Percentiles rank a stretch among this genome's conserved stretches.
Conservation (phyloP, 2,329 filamentous ascomycete species). For the Pezicula neosporulosa region DNA sequence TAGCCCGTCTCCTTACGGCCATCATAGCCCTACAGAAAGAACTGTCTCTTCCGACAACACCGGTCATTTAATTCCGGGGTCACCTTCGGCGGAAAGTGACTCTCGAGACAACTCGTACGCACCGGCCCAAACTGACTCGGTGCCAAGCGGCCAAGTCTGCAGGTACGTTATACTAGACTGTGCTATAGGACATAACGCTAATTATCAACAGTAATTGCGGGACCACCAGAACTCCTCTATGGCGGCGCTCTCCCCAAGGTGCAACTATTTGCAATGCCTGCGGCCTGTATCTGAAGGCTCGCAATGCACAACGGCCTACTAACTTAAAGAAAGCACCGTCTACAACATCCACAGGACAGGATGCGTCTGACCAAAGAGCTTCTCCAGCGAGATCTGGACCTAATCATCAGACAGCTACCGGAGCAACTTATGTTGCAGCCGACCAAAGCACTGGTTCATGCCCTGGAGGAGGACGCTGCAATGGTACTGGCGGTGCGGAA, state of each 20-base stretch:
- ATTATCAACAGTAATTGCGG: constrained; percentile 75
- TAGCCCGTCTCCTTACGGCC: neutral
- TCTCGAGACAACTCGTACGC: constrained; percentile 6
- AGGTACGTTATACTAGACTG: constrained; percentile 47
- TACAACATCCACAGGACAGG: constrained; percentile 32
- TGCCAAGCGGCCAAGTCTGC: constrained; percentile 63
- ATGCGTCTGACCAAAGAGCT: constrained; percentile 19
- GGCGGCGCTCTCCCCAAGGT: constrained; percentile 89
- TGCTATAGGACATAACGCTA: constrained; percentile 5
- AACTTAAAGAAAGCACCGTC: constrained; percentile 77
- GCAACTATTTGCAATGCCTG: constrained; percentile 98
- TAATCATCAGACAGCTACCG: constrained; percentile 32
- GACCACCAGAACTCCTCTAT: constrained; percentile 89
- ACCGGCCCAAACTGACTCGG: constrained; percentile 8
- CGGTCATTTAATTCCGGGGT: neutral
- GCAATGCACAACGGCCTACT: constrained; percentile 86
- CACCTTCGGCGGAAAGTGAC: neutral
- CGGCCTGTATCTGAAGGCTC: constrained; percentile 88
- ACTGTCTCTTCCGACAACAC: neutral
- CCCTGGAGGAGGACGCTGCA: constrained; percentile 90
- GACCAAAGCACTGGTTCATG: constrained; percentile 84
- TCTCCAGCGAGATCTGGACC: constrained; percentile 29
- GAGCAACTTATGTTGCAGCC: constrained; percentile 72
- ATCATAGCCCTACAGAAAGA: neutral
- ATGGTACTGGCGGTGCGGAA: constrained; percentile 92